A percentile compares a stretch with the other conserved stretches of the same genome.
Evolutionary conservation across 2,329 filamentous ascomycete genomes (phyloP).

Genomic region (Aspergillus arachidicola): DNA sequence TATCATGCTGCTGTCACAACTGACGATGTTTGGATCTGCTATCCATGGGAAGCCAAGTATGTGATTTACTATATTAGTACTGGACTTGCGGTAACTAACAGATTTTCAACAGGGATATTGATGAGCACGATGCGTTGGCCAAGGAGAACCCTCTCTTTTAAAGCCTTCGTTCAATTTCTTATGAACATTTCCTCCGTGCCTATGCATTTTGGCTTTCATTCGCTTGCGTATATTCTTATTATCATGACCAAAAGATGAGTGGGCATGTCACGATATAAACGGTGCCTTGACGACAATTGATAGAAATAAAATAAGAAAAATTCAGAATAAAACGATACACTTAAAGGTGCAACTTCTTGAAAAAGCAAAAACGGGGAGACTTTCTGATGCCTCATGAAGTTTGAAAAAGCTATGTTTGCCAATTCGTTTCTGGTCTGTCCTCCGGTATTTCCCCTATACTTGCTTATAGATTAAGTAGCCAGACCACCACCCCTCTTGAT

Average conservation of each 20-base stretch:
- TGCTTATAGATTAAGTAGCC: neutral
- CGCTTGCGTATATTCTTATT: constrained; percentile 18
- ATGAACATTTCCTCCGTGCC: neutral
- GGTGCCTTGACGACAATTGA: constrained; percentile 21
- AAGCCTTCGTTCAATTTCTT: constrained; percentile 8
- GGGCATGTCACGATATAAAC: constrained; percentile 21
- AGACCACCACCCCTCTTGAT: too few species aligned
- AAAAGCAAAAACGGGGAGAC: neutral
- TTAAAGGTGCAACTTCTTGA: neutral
- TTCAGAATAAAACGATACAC: neutral
- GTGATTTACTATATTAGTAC: constrained; percentile 28
- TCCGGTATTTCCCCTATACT: neutral
- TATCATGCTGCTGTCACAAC: constrained; percentile 89
- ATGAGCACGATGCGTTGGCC: constrained; percentile 80
- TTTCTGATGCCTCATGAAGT: neutral
- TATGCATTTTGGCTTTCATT: constrained; percentile 13
- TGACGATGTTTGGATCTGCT: constrained; percentile 97
- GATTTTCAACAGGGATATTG: constrained; percentile 66
- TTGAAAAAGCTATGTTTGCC: neutral
- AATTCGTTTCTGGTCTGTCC: too few species aligned
- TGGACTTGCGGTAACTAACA: constrained; percentile 24
- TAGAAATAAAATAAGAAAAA: constrained; percentile 20
- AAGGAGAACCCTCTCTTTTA: constrained; percentile 44
- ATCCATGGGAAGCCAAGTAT: constrained; percentile 91
- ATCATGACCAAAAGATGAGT: constrained; percentile 8